Evolutionary conservation across 768 basidiomycete genomes (phyloP).

Genomic region (Tephrocybe rancida): DNA sequence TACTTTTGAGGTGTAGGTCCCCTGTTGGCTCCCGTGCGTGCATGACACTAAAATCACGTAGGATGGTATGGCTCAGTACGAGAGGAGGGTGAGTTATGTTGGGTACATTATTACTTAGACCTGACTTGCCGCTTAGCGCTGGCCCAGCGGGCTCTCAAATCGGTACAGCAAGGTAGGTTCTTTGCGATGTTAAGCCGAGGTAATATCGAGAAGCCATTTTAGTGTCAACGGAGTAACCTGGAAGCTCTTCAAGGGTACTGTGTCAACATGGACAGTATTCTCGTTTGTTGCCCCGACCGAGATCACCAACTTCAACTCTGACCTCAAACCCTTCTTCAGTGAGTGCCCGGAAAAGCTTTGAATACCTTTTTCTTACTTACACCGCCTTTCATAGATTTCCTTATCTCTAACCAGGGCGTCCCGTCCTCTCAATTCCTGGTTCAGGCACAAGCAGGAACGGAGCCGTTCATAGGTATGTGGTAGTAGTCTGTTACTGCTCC

Average conservation of each 20-base stretch:
- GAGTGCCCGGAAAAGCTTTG: not conserved
- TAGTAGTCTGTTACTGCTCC: not conserved
- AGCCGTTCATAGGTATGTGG: constrained; percentile 24
- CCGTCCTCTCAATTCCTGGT: constrained; percentile 34
- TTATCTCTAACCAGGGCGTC: constrained; percentile 29
- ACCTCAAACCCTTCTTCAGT: constrained; percentile 37
- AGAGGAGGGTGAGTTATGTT: constrained; percentile 29
- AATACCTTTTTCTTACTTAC: no score
- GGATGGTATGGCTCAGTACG: constrained; percentile 37
- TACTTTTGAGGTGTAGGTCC: constrained; percentile 28
- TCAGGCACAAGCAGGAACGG: constrained; percentile 37
- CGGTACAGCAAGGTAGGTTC: constrained; percentile 27
- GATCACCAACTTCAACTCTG: constrained; percentile 35
- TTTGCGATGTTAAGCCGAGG: not conserved
- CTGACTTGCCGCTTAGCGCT: constrained; percentile 18
- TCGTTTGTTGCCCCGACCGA: constrained; percentile 37
- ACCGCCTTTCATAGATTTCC: no score
- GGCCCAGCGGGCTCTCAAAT: constrained; percentile 34
- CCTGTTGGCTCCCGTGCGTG: not conserved
- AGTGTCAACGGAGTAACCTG: constrained; percentile 31
- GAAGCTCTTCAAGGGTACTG: constrained; percentile 34
- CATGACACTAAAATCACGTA: constrained; percentile 3
- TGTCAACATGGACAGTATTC: constrained; percentile 33
- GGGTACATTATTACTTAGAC: not conserved
- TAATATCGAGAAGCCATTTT: not conserved